Conservation (phyloP, 2,329 filamentous ascomycete species). For the Neofusicoccum cordaticola region DNA sequence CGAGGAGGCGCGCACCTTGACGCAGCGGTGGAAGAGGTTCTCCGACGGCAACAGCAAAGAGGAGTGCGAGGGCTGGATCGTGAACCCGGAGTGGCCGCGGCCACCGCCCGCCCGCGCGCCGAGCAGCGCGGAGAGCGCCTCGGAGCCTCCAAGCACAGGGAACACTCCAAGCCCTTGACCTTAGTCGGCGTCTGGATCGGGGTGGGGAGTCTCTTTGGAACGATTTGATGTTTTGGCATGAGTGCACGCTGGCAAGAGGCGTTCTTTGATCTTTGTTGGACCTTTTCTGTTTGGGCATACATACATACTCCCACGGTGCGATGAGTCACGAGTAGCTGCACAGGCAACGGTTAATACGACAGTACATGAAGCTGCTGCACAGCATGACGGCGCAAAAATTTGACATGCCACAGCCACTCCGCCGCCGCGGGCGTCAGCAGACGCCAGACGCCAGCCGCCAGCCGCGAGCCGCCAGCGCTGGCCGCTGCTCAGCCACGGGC, state of each 20-base stretch:
- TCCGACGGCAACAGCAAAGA: conserved; percentile 6
- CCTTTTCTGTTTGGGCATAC: background rate
- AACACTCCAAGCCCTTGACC: background rate
- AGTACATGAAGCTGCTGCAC: background rate
- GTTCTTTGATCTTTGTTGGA: background rate
- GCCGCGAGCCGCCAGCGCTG: too few species aligned
- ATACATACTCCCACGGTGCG: background rate
- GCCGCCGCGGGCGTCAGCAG: background rate
- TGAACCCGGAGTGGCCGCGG: conserved; percentile 9
- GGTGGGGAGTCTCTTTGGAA: background rate
- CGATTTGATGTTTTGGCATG: background rate
- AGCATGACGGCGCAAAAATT: background rate
- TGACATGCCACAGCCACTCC: background rate
- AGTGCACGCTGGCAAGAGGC: background rate
- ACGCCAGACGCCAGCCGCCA: background rate
- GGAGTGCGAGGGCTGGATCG: conserved; percentile 10
- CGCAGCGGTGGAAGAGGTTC: conserved; percentile 13
- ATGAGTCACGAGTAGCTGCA: background rate
- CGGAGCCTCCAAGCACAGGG: background rate
- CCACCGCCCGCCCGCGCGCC: background rate
- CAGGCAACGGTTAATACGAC: conserved; percentile 7
- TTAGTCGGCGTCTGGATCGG: background rate
- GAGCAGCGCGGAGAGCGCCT: too few species aligned
- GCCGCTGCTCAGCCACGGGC: background rate
- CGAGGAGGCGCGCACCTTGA: conserved; percentile 1